These are phyloP conservation scores for Corylus americana DNA, from an alignment of 306 rosid genomes.

Conservation along the genomic window DNA sequence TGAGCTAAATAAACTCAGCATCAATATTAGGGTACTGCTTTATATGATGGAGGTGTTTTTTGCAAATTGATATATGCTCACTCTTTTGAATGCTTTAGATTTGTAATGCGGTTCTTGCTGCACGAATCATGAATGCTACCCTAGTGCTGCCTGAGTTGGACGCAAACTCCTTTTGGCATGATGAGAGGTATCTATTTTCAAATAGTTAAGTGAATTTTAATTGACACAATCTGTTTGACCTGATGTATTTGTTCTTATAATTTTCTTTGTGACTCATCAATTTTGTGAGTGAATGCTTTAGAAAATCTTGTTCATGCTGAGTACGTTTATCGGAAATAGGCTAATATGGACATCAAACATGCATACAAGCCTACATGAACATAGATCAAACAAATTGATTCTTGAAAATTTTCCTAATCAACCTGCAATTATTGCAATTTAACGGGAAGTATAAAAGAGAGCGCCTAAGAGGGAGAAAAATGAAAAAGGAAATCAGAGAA, in stretches of 20 bases:
- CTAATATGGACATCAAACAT: not conserved
- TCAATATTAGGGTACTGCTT: slow-evolving; percentile 12
- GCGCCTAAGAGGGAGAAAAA: too few relatives aligned
- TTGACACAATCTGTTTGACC: slow-evolving; percentile 18
- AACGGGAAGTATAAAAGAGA: too few relatives aligned
- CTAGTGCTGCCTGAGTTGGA: slow-evolving; percentile 94
- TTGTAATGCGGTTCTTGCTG: slow-evolving; percentile 97
- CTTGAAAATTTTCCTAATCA: not conserved
- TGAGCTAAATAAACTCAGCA: not conserved
- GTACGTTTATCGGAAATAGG: not conserved
- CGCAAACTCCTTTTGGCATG: slow-evolving; percentile 96
- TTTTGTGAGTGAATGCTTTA: not conserved
- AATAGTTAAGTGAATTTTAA: slow-evolving; percentile 8
- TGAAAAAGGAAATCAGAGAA: too few relatives aligned
- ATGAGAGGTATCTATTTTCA: slow-evolving; percentile 65
- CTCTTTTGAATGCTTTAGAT: slow-evolving; percentile 57
- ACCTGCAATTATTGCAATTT: not conserved
- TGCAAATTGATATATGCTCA: slow-evolving; percentile 12
- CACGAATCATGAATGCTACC: slow-evolving; percentile 96
- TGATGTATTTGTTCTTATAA: slow-evolving; percentile 9
- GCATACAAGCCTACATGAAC: not conserved
- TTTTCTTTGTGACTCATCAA: not conserved
- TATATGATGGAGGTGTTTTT: slow-evolving; percentile 20
- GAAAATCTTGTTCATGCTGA: not conserved
- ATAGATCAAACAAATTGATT: not conserved